A percentile compares a stretch with the other conserved stretches of the same genome.
Conservation (phyloP, 2,329 filamentous ascomycete genomes). For the Fusarium graminum region DNA sequence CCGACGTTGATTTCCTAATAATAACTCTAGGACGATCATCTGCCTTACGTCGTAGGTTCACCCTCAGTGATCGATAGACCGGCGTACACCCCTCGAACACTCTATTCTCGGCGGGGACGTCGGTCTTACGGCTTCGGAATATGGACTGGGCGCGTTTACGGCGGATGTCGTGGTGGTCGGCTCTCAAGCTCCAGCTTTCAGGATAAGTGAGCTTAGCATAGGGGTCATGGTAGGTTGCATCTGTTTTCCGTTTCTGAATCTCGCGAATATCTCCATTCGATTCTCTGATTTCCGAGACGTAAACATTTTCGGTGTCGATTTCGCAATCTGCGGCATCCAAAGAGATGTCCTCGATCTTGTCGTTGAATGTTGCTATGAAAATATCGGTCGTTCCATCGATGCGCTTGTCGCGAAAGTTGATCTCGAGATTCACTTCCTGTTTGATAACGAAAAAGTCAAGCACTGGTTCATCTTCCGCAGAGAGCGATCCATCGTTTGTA, state of each 20-base stretch:
- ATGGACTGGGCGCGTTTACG: slow-evolving; percentile 73
- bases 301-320: slow-evolving; percentile 67
- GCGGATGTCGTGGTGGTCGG: slow-evolving; percentile 81
- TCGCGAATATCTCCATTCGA: slow-evolving; percentile 53
- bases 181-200: slow-evolving; percentile 70
- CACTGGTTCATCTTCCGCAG: slow-evolving; percentile 54
- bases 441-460: slow-evolving; percentile 72
- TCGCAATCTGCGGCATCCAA: slow-evolving; percentile 74
- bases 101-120: slow-evolving; percentile 68
- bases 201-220: slow-evolving; percentile 75
- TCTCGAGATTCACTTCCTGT: slow-evolving; percentile 89
- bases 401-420: slow-evolving; percentile 83
- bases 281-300: slow-evolving; percentile 60
- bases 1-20: slow-evolving; percentile 59
- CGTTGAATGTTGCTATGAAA: slow-evolving; percentile 74
- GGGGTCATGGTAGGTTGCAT: slow-evolving; percentile 69
- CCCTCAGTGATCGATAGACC: slow-evolving; percentile 65
- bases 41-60: slow-evolving; percentile 58
- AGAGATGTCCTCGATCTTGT: slow-evolving; percentile 69
- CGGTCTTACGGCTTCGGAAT: slow-evolving; percentile 63
- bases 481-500: slow-evolving; percentile 51
- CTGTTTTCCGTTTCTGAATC: slow-evolving; percentile 57
- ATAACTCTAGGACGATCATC: slow-evolving; percentile 59
- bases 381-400: slow-evolving; percentile 86
- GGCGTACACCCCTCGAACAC: slow-evolving; percentile 69